Evolutionary conservation across 2,329 filamentous ascomycete species (phyloP).

Genomic region (Eutypa lata): DNA sequence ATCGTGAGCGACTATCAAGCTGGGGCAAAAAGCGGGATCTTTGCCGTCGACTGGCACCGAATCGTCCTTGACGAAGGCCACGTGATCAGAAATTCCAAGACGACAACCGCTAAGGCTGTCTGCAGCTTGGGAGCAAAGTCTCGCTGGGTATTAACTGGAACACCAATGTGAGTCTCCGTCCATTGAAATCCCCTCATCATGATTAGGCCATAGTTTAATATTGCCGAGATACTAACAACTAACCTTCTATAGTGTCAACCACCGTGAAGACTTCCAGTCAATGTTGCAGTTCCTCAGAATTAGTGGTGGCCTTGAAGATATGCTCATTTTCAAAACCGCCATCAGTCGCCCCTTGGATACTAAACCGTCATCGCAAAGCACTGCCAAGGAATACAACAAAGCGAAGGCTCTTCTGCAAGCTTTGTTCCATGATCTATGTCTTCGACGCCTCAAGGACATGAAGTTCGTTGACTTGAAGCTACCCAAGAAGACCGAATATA

Average conservation of each 20-base stretch:
- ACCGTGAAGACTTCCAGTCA: slow-evolving; percentile 76
- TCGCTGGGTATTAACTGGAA: slow-evolving; percentile 77
- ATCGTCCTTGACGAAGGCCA: slow-evolving; percentile 84
- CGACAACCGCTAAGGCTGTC: slow-evolving; percentile 69
- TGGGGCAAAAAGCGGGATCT: slow-evolving; percentile 40
- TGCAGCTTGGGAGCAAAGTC: slow-evolving; percentile 65
- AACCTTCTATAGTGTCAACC: slow-evolving; percentile 61
- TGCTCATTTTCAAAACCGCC: slow-evolving; percentile 70
- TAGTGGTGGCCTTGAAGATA: slow-evolving; percentile 69
- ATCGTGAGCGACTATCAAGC: slow-evolving; percentile 63
- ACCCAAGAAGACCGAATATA: slow-evolving; percentile 72
- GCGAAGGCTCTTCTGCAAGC: slow-evolving; percentile 67
- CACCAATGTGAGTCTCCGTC: slow-evolving; percentile 59
- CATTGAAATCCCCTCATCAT: too few relatives aligned
- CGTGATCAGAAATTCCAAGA: slow-evolving; percentile 72
- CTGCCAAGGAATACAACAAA: slow-evolving; percentile 42
- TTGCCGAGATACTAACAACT: slow-evolving; percentile 22
- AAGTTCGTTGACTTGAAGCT: slow-evolving; percentile 78
- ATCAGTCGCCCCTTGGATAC: slow-evolving; percentile 65
- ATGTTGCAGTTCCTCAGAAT: slow-evolving; percentile 74
- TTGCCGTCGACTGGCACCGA: slow-evolving; percentile 66
- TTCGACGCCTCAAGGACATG: slow-evolving; percentile 86
- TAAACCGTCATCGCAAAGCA: slow-evolving; percentile 7
- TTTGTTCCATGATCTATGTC: slow-evolving; percentile 76
- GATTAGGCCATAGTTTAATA: too few relatives aligned